A percentile compares a stretch with the other conserved stretches of the same genome.
These are phyloP conservation scores for Fraxinus quadrangulata DNA, from an alignment of 257 asterid species.

Conservation along the genomic window DNA sequence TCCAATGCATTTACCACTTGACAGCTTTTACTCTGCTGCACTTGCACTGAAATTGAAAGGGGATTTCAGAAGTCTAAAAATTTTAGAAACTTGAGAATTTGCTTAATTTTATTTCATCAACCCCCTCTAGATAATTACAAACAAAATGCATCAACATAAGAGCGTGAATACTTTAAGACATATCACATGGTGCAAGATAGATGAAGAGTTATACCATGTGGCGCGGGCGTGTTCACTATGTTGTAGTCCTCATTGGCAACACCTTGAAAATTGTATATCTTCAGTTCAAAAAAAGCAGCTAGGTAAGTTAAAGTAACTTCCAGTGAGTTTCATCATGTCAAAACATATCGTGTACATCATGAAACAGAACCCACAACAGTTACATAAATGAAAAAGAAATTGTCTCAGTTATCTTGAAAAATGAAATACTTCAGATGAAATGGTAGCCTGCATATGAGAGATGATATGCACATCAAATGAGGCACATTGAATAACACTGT, in stretches of 20 bases:
- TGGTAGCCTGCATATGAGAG: background rate
- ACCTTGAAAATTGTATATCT: constrained; percentile 93
- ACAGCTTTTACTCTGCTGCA: background rate
- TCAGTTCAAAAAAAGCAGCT: constrained; percentile 31
- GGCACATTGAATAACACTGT: constrained; percentile 3
- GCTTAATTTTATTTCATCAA: background rate
- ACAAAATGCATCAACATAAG: constrained; percentile 9
- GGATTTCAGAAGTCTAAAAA: background rate
- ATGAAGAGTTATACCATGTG: constrained; percentile 54
- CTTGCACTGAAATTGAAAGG: background rate
- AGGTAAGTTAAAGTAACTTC: constrained; percentile 19
- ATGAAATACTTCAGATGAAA: constrained; percentile 6
- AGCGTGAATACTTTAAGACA: constrained; percentile 9
- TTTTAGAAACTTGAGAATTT: background rate
- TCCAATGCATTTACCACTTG: background rate
- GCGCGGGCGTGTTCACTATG: constrained; percentile 81
- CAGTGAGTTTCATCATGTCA: constrained; percentile 5
- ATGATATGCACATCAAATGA: background rate
- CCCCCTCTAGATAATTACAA: background rate
- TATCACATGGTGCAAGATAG: constrained; percentile 7
- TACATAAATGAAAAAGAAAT: background rate
- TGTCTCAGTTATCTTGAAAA: background rate
- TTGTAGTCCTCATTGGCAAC: constrained; percentile 92
- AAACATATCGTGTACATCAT: background rate
- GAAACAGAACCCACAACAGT: constrained; percentile 11